These are phyloP conservation scores for Epichloe typhina DNA, from an alignment of 2,329 filamentous ascomycete genomes.

Conservation along the genomic window DNA sequence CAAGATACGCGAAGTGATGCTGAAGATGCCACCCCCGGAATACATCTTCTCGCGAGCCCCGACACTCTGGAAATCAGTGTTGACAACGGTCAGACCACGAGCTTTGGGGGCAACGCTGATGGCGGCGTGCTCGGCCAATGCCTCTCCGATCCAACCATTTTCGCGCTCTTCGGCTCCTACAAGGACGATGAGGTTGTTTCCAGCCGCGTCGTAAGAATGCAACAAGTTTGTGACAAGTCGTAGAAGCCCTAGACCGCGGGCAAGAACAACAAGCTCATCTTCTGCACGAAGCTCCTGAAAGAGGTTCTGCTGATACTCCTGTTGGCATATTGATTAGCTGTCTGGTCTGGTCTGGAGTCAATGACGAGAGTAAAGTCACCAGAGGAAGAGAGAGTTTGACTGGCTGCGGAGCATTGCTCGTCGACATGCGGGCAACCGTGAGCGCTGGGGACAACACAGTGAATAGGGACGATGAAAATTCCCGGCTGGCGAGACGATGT, in stretches of 20 bases:
- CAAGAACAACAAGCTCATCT: constrained; percentile 88
- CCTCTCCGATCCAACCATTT: constrained; percentile 94
- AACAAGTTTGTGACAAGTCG: constrained; percentile 91
- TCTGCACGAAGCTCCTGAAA: constrained; percentile 82
- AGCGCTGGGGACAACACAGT: neutral
- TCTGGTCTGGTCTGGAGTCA: neutral
- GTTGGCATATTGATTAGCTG: neutral
- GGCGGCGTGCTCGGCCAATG: constrained; percentile 86
- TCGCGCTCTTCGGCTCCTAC: constrained; percentile 85
- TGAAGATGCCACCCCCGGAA: constrained; percentile 82
- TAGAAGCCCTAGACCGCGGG: constrained; percentile 81
- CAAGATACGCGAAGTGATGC: constrained; percentile 87
- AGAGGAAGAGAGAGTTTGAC: constrained; percentile 69
- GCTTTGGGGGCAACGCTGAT: constrained; percentile 73
- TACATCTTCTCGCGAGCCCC: constrained; percentile 86
- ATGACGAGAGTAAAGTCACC: constrained; percentile 10
- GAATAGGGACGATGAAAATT: neutral
- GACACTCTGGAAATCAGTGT: constrained; percentile 87
- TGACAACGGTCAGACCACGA: constrained; percentile 78
- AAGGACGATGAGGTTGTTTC: constrained; percentile 81
- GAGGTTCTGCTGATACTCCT: constrained; percentile 88
- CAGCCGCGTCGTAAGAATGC: constrained; percentile 91
- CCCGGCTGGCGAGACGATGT: too few relatives aligned
- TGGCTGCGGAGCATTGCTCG: constrained; percentile 44
- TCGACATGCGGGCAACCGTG: constrained; percentile 31